phyloP scores from a whole-genome alignment of 495 filamentous ascomycete genomes.

The Xylaria intraflava region DNA sequence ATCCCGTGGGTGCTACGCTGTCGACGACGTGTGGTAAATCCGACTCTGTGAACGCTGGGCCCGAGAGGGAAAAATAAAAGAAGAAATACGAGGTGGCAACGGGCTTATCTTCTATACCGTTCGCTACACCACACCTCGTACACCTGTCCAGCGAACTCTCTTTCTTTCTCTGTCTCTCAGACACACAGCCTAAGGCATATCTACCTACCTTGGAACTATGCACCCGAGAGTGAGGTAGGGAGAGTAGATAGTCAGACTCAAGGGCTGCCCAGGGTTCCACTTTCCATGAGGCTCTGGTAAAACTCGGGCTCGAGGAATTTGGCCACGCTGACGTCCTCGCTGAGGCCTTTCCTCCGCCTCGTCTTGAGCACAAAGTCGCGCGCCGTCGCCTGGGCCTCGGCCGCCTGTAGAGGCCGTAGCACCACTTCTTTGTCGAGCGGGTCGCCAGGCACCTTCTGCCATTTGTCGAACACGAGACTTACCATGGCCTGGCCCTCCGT shows the following conservation, averaged over 20 bases:
- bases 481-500: constrained; percentile 89
- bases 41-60: no score
- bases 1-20: no score
- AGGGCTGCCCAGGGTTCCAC: constrained; percentile 63
- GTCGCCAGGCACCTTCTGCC: constrained; percentile 92
- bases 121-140: background rate
- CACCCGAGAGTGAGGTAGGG: no score
- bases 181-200: background rate
- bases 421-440: constrained; percentile 83
- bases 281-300: constrained; percentile 80
- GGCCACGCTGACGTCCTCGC: constrained; percentile 89
- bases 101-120: background rate
- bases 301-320: constrained; percentile 95
- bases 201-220: background rate
- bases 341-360: constrained; percentile 82
- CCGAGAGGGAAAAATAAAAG: no score
- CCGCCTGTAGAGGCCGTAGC: constrained; percentile 77
- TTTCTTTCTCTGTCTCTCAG: no score
- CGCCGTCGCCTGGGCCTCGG: constrained; percentile 76
- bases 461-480: constrained; percentile 90
- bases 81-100: background rate
- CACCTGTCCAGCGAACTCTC: background rate
- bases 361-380: constrained; percentile 97
- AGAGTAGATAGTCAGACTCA: constrained; percentile 1
- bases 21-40: no score